Base-by-base conservation (phyloP, 345 rosid species). In the Tarenaya hassleriana region DNA sequence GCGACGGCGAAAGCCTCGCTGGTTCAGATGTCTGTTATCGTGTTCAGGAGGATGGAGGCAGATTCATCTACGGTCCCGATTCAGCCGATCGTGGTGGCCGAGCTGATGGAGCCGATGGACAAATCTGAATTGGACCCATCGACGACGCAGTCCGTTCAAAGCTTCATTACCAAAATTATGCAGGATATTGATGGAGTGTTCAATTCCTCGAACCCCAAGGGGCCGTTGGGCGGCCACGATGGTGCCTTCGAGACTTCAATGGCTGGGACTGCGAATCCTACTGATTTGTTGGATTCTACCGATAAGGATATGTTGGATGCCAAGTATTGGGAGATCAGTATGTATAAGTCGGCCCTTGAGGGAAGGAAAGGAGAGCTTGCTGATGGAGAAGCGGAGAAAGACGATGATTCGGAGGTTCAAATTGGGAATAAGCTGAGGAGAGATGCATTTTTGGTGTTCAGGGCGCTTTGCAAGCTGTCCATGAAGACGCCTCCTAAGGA, bases 291-390 rank as follows among this genome's bases (percentile, higher is more conserved):
- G 58, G 90, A 82, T 61, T 82, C 90, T 7, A 79, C 90, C 0
- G 97, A 85, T 56, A 88, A 85, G 80, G 97, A 88, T 55, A 88
- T 88, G 99, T 60, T 92, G 69, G 99, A 92, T 68, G 99, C 99
- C 17, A 92, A 92, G 73, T 92, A 92, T 72, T 92, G 99, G 99
- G 99, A 92, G 87, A 88, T 92, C 64, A 92, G 99, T 65, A 88
- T 92, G 97, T 92, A 92, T 39, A 92, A 92, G 75, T 83, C 97
- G 0, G 99, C 99, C 1, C 73, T 92, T 59, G 99, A 92, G 71
- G 99, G 95, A 61, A 76, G 99, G 62, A 92, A 92, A 74, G 99
- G 99, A 24, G 99, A 92, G 64, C 76, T 92, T 66, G 87, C 81
- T 1, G 97, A 83, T 29, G 97, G 97, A 27, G 95, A 88, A 64